These are phyloP conservation scores for Erysimum pusillum DNA, from an alignment of 441 rosid genomes.

Conservation along the genomic window DNA sequence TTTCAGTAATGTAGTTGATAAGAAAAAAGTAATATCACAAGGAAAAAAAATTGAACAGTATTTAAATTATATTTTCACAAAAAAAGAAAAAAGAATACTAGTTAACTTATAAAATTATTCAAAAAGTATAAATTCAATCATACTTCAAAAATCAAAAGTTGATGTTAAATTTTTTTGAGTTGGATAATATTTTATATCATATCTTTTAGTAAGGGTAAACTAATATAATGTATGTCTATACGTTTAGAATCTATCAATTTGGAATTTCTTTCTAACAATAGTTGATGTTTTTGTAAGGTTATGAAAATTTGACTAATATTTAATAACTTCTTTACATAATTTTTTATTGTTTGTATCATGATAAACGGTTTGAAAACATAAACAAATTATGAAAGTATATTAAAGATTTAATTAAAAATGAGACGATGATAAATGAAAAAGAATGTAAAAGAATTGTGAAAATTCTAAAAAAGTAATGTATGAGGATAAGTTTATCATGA, in stretches of 20 bases:
- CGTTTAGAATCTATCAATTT: neutral
- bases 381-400: too few species aligned
- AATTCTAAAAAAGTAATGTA: neutral
- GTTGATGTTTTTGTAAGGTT: neutral
- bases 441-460: too few species aligned
- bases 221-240: neutral
- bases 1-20: neutral
- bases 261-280: neutral
- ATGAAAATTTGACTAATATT: neutral
- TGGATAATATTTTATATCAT: neutral
- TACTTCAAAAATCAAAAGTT: neutral
- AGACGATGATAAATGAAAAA: too few species aligned
- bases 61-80: too few species aligned
- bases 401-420: neutral
- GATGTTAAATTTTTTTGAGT: neutral
- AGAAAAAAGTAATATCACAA: neutral
- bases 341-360: neutral
- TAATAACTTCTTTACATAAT: neutral
- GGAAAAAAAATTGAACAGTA: neutral
- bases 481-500: neutral
- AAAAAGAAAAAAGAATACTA: neutral
- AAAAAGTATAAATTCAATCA: neutral
- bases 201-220: neutral
- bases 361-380: neutral
- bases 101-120: neutral